Evolutionary conservation across 2,329 filamentous ascomycete genomes (phyloP).

Genomic region (Apiospora hydei): DNA sequence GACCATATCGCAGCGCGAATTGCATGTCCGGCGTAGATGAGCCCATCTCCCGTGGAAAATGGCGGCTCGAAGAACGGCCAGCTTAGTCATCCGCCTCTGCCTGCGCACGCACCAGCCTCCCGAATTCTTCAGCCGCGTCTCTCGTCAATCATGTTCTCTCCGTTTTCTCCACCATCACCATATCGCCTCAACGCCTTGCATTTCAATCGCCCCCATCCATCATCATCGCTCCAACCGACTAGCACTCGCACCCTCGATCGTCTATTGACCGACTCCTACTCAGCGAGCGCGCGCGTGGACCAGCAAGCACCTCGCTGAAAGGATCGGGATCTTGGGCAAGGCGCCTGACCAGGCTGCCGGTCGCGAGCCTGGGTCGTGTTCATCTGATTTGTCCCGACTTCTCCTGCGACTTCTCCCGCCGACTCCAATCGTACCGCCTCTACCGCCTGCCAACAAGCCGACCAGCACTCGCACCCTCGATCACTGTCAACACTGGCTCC

Average conservation of each 20-base stretch:
- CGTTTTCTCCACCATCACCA: neutral
- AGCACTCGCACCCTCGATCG: conserved; percentile 29
- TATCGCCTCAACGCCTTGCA: neutral
- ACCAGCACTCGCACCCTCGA: conserved; percentile 29
- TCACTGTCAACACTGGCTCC: conserved; percentile 26
- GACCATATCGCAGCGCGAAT: too few species aligned
- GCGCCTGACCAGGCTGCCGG: conserved; percentile 25
- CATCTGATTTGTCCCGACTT: too few species aligned
- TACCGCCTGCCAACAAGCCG: conserved; percentile 18
- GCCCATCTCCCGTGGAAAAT: too few species aligned
- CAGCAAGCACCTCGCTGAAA: conserved; percentile 25
- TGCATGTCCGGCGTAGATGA: neutral
- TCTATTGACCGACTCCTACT: conserved; percentile 26
- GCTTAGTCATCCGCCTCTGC: neutral
- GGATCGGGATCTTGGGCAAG: conserved; percentile 28
- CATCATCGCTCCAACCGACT: conserved; percentile 19
- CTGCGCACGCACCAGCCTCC: neutral
- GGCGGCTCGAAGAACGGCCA: too few species aligned
- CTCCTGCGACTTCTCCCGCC: neutral
- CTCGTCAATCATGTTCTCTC: neutral
- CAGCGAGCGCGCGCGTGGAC: conserved; percentile 13
- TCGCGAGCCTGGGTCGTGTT: conserved; percentile 27
- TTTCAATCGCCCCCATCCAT: neutral
- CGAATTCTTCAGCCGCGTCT: neutral
- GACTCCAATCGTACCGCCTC: neutral